Base-by-base conservation (phyloP, 2,329 filamentous ascomycete species). In the Pseudogymnoascus sp. region DNA sequence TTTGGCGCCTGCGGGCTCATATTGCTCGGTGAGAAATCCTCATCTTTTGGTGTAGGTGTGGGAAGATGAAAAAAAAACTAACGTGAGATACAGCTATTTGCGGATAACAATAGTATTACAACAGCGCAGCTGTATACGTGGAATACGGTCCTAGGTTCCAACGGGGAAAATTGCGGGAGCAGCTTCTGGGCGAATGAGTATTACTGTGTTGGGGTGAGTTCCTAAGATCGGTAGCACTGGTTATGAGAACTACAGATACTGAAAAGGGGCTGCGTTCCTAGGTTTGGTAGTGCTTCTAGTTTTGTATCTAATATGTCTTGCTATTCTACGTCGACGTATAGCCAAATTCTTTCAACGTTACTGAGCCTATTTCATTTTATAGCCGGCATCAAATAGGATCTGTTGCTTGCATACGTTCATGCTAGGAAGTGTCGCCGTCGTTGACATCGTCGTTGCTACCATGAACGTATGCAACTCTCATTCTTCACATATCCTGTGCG, bases 111-210 rank as follows among this genome's bases (percentile, higher is more conserved):
- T 50, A 65, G 67, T 40, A 70, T 74, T 38, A 67, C 65, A 15
- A 64, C 66, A 4, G 62, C 61, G 9, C 62, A 72, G 17, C 64
- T 74, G 15, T 73, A 73, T 59, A 63, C 63, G 3, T 74, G 71
- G 71, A 74, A 74, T 63, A 15, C 66, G 7, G 66, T 71, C 1
- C 64, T 74, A 1, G 71, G 69, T 21, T 15, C 44, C 1, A 44
- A 63, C 13, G 70, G 72, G 7, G 65, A 64, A 11, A 69, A 73
- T 59, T 73, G 72, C 53, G 62, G 60, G 40, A 69, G 62, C 11
- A 59, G 62, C 19, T 64, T 72, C 40, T 70, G 66, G 70, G 59
- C 65, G 1, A 60, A 61, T 9, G 67, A 73, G 29, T 68, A 65
- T n/a, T 72, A 73, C 64, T 72, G 70, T 59, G 62, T 72, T 37